phyloP scores from a whole-genome alignment of 2,329 filamentous ascomycete species.

The Sarocladium brachiariae region DNA sequence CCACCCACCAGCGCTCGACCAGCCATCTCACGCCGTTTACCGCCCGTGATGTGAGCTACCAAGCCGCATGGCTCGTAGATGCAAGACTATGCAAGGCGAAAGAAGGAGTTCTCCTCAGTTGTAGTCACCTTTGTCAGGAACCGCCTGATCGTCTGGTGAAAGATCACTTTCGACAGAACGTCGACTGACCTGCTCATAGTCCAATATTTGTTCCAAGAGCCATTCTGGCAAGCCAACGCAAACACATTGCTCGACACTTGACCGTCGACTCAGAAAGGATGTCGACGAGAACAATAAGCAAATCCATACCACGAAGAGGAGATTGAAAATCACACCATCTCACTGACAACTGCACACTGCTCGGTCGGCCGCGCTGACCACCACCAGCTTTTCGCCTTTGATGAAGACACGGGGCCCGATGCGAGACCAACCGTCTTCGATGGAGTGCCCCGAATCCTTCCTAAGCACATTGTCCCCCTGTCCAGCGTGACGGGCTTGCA shows the following conservation, averaged over 20 bases:
- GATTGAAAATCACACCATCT: no score
- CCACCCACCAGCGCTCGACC: background rate
- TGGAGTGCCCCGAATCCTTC: slow-evolving; percentile 12
- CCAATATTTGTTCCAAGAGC: no score
- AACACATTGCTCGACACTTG: no score
- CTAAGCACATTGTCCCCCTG: slow-evolving; percentile 6
- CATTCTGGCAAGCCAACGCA: no score
- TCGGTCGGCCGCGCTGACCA: slow-evolving; percentile 12
- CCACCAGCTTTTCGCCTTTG: background rate
- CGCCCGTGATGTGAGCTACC: background rate
- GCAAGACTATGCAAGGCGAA: background rate
- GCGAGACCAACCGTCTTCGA: slow-evolving; percentile 9
- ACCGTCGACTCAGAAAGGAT: no score
- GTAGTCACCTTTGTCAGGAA: no score
- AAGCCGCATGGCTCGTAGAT: background rate
- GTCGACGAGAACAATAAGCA: no score
- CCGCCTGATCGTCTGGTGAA: no score
- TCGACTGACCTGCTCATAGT: no score
- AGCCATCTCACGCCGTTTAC: slow-evolving; percentile 1
- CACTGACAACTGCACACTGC: background rate
- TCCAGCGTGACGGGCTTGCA: slow-evolving; percentile 14
- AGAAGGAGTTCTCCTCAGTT: slow-evolving; percentile 8
- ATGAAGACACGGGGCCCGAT: background rate
- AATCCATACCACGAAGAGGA: no score
- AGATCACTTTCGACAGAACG: no score